phyloP scores from a whole-genome alignment of 805 yeast species.

The Lipomyces sp. region DNA sequence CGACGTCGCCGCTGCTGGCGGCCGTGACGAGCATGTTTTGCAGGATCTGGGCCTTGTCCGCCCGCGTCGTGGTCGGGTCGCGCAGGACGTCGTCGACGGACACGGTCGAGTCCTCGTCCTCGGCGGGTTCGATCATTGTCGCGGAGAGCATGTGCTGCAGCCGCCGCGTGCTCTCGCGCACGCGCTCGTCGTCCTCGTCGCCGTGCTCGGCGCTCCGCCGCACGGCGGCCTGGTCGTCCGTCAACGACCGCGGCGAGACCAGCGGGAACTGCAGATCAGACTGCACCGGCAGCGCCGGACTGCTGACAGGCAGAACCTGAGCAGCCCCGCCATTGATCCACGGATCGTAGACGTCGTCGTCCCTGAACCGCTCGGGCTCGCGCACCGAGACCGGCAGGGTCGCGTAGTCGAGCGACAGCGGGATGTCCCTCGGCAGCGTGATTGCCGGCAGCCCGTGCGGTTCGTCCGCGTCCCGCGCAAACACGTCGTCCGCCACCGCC shows the following conservation, averaged over 20 bases:
- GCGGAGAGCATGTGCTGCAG: slow-evolving; percentile 18
- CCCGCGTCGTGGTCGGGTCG: slow-evolving; percentile 18
- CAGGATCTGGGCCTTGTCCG: slow-evolving; percentile 24
- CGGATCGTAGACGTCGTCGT: slow-evolving; percentile 1
- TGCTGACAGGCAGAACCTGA: neutral
- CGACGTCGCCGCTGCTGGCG: slow-evolving; percentile 39
- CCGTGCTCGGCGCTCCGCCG: too few species aligned
- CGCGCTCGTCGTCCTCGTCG: slow-evolving; percentile 14
- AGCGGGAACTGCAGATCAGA: slow-evolving; percentile 4
- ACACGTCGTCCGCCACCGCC: neutral
- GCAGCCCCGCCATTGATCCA: neutral
- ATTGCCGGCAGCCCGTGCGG: neutral
- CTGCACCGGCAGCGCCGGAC: neutral
- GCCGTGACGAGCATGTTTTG: slow-evolving; percentile 38
- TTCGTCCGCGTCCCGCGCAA: neutral
- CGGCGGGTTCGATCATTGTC: slow-evolving; percentile 1
- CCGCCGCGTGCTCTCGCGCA: slow-evolving; percentile 12
- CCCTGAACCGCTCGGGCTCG: neutral
- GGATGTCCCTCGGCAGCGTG: neutral
- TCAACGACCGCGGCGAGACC: neutral
- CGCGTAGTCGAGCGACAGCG: neutral
- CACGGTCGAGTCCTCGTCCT: slow-evolving; percentile 1
- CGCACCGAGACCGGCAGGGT: neutral
- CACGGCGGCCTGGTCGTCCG: too few species aligned
- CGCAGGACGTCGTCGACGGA: slow-evolving; percentile 30